phyloP scores from a whole-genome alignment of 805 yeast species.

The Saccharomycopsis amapae region DNA sequence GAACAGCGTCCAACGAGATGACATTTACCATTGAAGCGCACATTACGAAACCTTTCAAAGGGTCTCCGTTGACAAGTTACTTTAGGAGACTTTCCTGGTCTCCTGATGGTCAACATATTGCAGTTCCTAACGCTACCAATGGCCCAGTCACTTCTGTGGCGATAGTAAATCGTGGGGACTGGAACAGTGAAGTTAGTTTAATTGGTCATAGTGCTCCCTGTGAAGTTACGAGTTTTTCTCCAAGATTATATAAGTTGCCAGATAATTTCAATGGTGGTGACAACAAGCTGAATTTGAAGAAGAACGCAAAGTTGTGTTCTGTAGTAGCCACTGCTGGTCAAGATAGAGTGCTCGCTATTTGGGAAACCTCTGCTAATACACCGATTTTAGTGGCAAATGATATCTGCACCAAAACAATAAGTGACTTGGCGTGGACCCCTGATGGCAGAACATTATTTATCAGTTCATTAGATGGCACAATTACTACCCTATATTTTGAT shows the following conservation, averaged over 20 bases:
- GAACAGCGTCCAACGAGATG: conserved; percentile 50
- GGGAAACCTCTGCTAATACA: conserved; percentile 73
- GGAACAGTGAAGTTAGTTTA: conserved; percentile 69
- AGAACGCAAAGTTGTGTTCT: conserved; percentile 43
- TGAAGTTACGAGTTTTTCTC: conserved; percentile 72
- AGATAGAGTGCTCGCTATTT: conserved; percentile 78
- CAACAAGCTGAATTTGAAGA: conserved; percentile 23
- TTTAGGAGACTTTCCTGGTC: conserved; percentile 85
- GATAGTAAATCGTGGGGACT: conserved; percentile 65
- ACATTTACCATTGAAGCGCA: conserved; percentile 83
- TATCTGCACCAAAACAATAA: conserved; percentile 66
- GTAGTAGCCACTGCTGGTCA: conserved; percentile 95
- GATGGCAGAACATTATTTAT: conserved; percentile 68
- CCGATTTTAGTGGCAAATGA: conserved; percentile 80
- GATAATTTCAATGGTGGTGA: conserved; percentile 28
- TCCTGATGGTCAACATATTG: conserved; percentile 83
- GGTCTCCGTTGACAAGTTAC: conserved; percentile 87
- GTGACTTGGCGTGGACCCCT: conserved; percentile 87
- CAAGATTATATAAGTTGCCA: conserved; percentile 48
- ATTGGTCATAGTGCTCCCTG: conserved; percentile 84
- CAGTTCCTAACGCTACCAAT: conserved; percentile 79
- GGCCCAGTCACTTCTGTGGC: conserved; percentile 75
- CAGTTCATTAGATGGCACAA: conserved; percentile 79
- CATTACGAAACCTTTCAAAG: conserved; percentile 75
- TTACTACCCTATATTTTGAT: conserved; percentile 61